Conservation (phyloP, 2,329 filamentous ascomycete species). For the Penicillium palitans region DNA sequence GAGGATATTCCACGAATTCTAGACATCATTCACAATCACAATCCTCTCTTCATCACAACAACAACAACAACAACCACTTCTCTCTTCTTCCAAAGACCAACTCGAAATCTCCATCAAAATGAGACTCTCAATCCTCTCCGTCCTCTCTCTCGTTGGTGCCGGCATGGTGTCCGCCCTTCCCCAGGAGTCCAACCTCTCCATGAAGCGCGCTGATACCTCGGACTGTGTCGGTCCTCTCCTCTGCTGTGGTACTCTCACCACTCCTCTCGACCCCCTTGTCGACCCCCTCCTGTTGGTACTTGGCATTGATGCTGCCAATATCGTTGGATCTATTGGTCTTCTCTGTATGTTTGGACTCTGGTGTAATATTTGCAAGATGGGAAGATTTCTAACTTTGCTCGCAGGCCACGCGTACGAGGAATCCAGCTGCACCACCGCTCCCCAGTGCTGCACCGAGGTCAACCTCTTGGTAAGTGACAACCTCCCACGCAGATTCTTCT, state of each 20-base stretch:
- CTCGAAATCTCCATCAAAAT: conserved; percentile 21
- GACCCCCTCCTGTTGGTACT: conserved; percentile 28
- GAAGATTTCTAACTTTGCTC: neutral
- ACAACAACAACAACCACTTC: too few species aligned
- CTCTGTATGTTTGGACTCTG: conserved; percentile 22
- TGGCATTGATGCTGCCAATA: conserved; percentile 24
- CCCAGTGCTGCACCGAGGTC: conserved; percentile 35
- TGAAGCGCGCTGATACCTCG: conserved; percentile 17
- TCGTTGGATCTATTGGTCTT: conserved; percentile 33
- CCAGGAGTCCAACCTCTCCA: conserved; percentile 7
- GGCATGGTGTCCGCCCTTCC: conserved; percentile 33
- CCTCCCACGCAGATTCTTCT: neutral
- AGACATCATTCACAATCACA: conserved; percentile 2
- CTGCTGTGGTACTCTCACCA: conserved; percentile 33
- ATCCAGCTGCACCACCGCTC: conserved; percentile 19
- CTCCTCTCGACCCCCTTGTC: conserved; percentile 29
- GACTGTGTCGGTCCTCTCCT: conserved; percentile 26
- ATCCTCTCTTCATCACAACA: neutral
- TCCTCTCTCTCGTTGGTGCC: conserved; percentile 31
- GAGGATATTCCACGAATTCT: neutral
- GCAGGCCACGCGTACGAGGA: conserved; percentile 28
- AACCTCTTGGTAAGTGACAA: conserved; percentile 30
- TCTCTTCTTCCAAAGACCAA: neutral
- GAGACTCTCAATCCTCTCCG: conserved; percentile 32
- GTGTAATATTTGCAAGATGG: neutral